Conservation (phyloP, 78 protist species). For the Monosiga brevicollis region DNA sequence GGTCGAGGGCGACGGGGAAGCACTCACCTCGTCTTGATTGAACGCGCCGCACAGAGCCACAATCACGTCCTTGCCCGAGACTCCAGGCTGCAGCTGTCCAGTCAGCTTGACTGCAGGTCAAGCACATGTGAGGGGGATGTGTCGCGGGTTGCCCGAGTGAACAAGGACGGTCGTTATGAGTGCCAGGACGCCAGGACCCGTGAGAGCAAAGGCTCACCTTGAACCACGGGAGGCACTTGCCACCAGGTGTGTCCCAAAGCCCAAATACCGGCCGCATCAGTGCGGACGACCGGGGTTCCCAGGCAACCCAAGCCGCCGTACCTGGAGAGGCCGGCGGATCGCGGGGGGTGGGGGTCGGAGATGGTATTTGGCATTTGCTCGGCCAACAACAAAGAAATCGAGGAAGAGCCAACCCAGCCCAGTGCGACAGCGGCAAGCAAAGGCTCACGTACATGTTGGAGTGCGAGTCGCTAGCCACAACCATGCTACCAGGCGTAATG, state of each 20-base stretch:
- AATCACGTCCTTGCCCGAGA: constrained; percentile 65
- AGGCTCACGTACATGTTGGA: constrained; percentile 42
- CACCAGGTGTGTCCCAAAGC: constrained; percentile 61
- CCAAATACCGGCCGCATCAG: constrained; percentile 69
- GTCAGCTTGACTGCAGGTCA: not conserved
- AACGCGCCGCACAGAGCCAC: constrained; percentile 54
- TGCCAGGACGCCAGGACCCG: too few species aligned
- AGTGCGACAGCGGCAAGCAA: too few species aligned
- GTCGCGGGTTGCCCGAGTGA: too few species aligned
- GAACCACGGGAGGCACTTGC: constrained; percentile 50
- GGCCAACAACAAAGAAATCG: too few species aligned
- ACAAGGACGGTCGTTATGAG: too few species aligned
- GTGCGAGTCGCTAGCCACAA: constrained; percentile 63
- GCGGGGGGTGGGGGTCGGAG: not conserved
- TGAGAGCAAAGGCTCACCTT: too few species aligned
- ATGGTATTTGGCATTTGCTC: too few species aligned
- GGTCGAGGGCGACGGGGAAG: not conserved
- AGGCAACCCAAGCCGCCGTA: constrained; percentile 64
- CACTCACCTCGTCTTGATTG: constrained; percentile 41
- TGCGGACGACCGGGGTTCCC: constrained; percentile 65
- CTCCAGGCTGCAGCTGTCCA: constrained; percentile 40
- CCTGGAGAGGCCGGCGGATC: not conserved
- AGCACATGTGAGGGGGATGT: not conserved
- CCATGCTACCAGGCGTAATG: constrained; percentile 36
- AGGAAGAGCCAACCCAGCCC: too few species aligned